Conservation (phyloP, 2,329 filamentous ascomycete genomes). For the Colletotrichum incanum region DNA sequence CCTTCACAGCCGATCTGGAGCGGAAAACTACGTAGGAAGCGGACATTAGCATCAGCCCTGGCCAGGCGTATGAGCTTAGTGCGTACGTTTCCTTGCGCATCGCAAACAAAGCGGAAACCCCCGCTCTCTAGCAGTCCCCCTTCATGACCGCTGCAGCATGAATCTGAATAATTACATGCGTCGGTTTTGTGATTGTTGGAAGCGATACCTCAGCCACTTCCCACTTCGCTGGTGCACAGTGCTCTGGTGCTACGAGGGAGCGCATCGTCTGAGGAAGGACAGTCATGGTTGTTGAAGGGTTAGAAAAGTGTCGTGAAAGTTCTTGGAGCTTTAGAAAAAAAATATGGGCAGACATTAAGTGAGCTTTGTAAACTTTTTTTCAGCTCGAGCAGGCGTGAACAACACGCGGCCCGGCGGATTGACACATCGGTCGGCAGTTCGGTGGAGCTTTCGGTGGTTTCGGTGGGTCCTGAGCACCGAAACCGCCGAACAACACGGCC, state of each 20-base stretch:
- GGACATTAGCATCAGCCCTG: no score
- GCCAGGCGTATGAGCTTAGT: neutral
- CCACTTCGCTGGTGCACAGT: conserved; percentile 56
- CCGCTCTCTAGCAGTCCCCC: conserved; percentile 51
- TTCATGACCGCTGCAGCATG: conserved; percentile 55
- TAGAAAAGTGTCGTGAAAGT: no score
- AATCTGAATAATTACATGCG: conserved; percentile 61
- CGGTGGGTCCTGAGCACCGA: conserved; percentile 27
- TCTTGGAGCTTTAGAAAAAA: no score
- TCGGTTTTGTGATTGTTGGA: conserved; percentile 59
- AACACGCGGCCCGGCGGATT: neutral
- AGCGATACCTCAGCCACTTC: conserved; percentile 59
- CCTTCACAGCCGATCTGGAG: conserved; percentile 30
- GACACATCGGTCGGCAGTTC: conserved; percentile 24
- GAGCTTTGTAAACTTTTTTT: neutral
- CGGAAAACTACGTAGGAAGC: conserved; percentile 47
- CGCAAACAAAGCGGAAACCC: conserved; percentile 45
- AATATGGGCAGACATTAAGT: no score
- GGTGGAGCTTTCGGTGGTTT: conserved; percentile 30
- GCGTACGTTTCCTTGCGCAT: conserved; percentile 40
- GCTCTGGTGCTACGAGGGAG: conserved; percentile 59
- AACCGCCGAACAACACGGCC: conserved; percentile 29
- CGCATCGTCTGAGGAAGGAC: conserved; percentile 59
- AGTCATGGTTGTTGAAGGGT: conserved; percentile 45
- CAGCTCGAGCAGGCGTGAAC: neutral